Base-by-base conservation (phyloP, 2,329 filamentous ascomycete genomes). In the Trichocomaceae sp. region DNA sequence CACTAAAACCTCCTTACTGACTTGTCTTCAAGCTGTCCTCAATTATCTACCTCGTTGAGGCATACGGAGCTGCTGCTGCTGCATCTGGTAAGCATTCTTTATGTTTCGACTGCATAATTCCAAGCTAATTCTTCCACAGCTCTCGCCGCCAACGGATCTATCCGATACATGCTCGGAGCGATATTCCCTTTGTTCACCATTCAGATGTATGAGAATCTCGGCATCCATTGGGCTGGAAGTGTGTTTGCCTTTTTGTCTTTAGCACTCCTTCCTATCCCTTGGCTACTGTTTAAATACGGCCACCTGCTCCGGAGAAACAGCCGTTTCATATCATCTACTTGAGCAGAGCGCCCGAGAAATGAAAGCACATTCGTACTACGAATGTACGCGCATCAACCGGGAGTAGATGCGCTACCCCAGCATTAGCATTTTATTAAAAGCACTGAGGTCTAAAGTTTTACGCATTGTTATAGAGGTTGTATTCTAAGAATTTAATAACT, bases 161-260 rank as follows among this genome's bases (percentile, higher is more conserved):
- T 55, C 5, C 52, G 56, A 47, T 57, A 56, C 57, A 53, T 65
- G 66, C 47, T 68, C 5, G 67, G 64, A n/a, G 66, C 64, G 5
- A 63, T 63, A 0, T 69, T 69, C 31, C 65, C 68, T 4, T 54
- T 70, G 42, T 69, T 69, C 35, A 68, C 69, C 3, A 65, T 64
- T 5, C 63, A 65, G 54, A 70, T 72, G 69, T 74, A 73, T 45
- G 54, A 66, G 35, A 61, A 61, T 5, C 53, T 74, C 37, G 69
- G 66, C 5, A 63, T 67, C 20, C 64, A 64, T 52, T 75, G 70
- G 71, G 72, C 69, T 1, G 66, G 66, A 3, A 71, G 65, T 57
- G 47, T 74, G 39, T 52, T 74, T 13, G 72, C 65, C 0, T 73
- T 74, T 45, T 49, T 75, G 20, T 67, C 69, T 9, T 60, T 73